These are phyloP conservation scores for Pseudocercospora eumusae DNA, from an alignment of 2,329 filamentous ascomycete genomes.

Conservation along the genomic window DNA sequence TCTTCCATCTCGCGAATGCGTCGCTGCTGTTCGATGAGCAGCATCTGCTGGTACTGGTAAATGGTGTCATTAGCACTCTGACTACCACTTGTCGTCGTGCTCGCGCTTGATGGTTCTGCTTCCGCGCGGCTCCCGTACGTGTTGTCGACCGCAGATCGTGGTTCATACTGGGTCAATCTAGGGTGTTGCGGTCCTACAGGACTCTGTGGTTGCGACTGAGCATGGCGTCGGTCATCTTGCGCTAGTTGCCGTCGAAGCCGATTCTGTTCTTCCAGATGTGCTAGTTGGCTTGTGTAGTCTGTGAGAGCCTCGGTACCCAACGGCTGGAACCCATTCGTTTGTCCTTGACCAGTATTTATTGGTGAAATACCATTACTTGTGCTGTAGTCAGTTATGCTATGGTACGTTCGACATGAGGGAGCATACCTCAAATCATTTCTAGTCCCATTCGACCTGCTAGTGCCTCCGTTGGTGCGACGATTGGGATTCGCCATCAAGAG, in stretches of 20 bases:
- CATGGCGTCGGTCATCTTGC: background rate
- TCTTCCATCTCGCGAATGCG: conserved; percentile 19
- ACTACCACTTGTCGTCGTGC: background rate
- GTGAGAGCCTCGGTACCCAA: background rate
- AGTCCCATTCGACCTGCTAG: background rate
- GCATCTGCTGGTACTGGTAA: conserved; percentile 23
- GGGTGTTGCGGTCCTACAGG: background rate
- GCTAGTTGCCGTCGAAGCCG: conserved; percentile 1
- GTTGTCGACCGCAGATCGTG: background rate
- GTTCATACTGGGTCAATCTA: background rate
- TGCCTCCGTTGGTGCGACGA: background rate
- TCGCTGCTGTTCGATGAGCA: conserved; percentile 19
- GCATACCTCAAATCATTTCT: background rate
- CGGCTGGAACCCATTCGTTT: background rate
- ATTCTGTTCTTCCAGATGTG: conserved; percentile 12
- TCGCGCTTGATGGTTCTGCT: background rate
- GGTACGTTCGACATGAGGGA: background rate
- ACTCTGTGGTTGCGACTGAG: conserved; percentile 7
- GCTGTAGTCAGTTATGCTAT: background rate
- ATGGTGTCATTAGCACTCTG: conserved; percentile 15
- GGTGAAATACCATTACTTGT: conserved; percentile 3
- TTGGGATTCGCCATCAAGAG: conserved; percentile 11
- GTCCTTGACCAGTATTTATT: conserved; percentile 3
- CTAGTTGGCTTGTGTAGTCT: conserved; percentile 13
- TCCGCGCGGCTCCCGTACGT: background rate